These are phyloP conservation scores for Dionaea muscipula DNA, from an alignment of 179 eudicot genomes.

Conservation along the genomic window DNA sequence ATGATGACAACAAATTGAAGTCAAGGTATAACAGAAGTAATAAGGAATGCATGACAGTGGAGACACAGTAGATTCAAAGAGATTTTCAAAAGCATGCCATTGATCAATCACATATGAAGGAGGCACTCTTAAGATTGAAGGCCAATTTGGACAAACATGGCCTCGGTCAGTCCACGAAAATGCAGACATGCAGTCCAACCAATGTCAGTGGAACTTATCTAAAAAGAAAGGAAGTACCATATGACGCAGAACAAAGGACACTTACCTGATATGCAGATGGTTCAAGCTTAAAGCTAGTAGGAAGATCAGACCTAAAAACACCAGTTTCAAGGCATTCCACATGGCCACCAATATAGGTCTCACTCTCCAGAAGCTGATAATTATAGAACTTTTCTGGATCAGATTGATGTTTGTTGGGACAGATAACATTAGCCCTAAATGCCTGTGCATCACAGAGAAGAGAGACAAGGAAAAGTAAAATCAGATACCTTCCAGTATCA, in stretches of 20 bases:
- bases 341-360: slow-evolving; percentile 98
- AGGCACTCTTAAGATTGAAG: too few relatives aligned
- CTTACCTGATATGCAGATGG: slow-evolving; percentile 83
- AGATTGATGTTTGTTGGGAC: slow-evolving; percentile 93
- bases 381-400: slow-evolving; percentile 82
- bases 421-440: slow-evolving; percentile 74
- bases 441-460: slow-evolving; percentile 45
- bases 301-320: slow-evolving; percentile 97
- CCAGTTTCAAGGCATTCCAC: slow-evolving; percentile 99
- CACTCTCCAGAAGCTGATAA: slow-evolving; percentile 83
- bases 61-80: too few relatives aligned
- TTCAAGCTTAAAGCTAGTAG: slow-evolving; percentile 87
- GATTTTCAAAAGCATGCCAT: too few relatives aligned
- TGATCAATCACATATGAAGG: too few relatives aligned
- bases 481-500: not conserved
- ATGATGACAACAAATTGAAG: too few relatives aligned
- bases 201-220: not conserved
- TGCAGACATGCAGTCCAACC: not conserved
- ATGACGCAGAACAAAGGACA: not conserved
- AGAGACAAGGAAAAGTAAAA: not conserved
- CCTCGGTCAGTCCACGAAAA: not conserved
- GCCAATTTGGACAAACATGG: not conserved
- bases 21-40: too few relatives aligned
- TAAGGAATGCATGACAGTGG: too few relatives aligned
- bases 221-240: not conserved